Evolutionary conservation across 225 moss, liverwort and hornwort genomes (phyloP), one percentile per base, ranked within the genome.

Genomic region (Polytrichum commune): DNA sequence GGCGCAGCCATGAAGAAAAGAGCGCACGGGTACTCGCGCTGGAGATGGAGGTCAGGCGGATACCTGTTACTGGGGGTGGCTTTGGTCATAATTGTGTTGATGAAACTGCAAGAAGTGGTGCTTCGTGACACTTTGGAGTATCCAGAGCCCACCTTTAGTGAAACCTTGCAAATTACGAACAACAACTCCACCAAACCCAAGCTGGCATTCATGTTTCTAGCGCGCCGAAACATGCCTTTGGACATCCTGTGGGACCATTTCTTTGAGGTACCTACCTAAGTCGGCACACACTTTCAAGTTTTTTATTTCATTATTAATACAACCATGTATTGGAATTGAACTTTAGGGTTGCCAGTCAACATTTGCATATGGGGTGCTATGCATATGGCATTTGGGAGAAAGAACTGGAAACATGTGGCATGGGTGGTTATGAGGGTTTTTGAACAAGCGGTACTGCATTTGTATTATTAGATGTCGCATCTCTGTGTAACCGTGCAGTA

Each of bases 201-300:
- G 76, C 67, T 93, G 78, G 93, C 96, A 24, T 96, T 96, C 74
- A 73, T 96, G 63, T 96, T 86, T 76, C 81, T 96, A 24, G 96
- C 96, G 33, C 86, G 89, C 25, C 76, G 90, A 55, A 79, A 77
- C 58, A 91, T 96, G 89, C 87, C 93, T 18, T 79, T 96, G 57
- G 96, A 96, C 77, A 61, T 83, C 28, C 78, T 96, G 63, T 96
- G 96, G 96, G 75, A 81, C 13, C 88, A 92, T 80, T 96, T 96
- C 74, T 96, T 96, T 65, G 72, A 84, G 74, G 95, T 95, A 72
- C 24, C 6, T 58, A 16, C 46, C 13, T 46, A 46, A 46, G 13
- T 16, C 16, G 16, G 16, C 16, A 46, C 46, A 13, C 46, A 46
- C 46, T 13, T 13, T 46, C 4, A 10, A 46, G 4, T 22, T 58